Evolutionary conservation across 2,329 filamentous ascomycete genomes (phyloP).

Genomic region (Fusarium circinatum): DNA sequence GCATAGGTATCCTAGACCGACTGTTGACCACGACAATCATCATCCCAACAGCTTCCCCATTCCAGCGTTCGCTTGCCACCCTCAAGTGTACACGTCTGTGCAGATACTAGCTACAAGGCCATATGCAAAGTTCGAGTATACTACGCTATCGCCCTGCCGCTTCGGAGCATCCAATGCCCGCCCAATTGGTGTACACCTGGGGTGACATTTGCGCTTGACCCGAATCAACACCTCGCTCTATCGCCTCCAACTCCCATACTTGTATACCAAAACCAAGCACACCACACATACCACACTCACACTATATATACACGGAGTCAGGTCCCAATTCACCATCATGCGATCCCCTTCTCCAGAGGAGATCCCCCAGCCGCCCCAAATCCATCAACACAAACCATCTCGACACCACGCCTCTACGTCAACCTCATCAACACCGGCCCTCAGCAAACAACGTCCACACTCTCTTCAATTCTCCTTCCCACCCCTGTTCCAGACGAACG

Average conservation of each 20-base stretch:
- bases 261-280: conserved; percentile 21
- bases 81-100: conserved; percentile 33
- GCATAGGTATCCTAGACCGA: conserved; percentile 31
- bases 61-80: conserved; percentile 33
- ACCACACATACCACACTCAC: conserved; percentile 1
- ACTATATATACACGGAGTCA: conserved; percentile 34
- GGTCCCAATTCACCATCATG: conserved; percentile 29
- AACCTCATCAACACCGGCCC: conserved; percentile 34
- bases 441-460: conserved; percentile 46
- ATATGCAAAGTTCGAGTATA: conserved; percentile 30
- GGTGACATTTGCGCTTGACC: conserved; percentile 31
- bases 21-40: conserved; percentile 35
- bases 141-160: conserved; percentile 11
- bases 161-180: conserved; percentile 33
- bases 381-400: conserved; percentile 35
- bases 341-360: conserved; percentile 27
- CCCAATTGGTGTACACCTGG: conserved; percentile 38
- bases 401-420: conserved; percentile 41
- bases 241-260: conserved; percentile 18
- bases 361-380: conserved; percentile 29
- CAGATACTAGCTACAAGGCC: conserved; percentile 25
- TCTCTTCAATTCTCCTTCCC: conserved; percentile 61
- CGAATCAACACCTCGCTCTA: conserved; percentile 19
- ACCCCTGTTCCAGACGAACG: conserved; percentile 59
- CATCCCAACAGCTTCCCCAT: conserved; percentile 34